phyloP scores from a whole-genome alignment of 805 yeast genomes.

The Zygosaccharomyces bisporus region DNA sequence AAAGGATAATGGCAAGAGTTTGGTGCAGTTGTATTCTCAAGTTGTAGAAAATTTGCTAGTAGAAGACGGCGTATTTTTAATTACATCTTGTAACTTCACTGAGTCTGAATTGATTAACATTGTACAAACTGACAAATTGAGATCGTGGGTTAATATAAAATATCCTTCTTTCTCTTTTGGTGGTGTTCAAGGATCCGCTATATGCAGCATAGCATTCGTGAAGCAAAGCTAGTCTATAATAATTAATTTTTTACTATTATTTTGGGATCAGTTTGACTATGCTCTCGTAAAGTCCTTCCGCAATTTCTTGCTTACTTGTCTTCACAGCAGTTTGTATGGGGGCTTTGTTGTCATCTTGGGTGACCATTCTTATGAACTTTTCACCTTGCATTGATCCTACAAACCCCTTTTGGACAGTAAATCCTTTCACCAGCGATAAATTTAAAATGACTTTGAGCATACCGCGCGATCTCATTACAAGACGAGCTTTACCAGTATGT shows the following conservation, averaged over 20 bases:
- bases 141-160: slow-evolving; percentile 59
- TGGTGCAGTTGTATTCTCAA: slow-evolving; percentile 57
- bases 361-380: slow-evolving; percentile 73
- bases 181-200: slow-evolving; percentile 82
- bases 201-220: slow-evolving; percentile 79
- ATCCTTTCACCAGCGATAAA: slow-evolving; percentile 56
- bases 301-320: slow-evolving; percentile 57
- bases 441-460: slow-evolving; percentile 78
- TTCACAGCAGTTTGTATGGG: slow-evolving; percentile 84
- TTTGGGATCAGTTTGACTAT: slow-evolving; percentile 21
- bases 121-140: slow-evolving; percentile 45
- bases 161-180: slow-evolving; percentile 89
- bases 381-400: slow-evolving; percentile 81
- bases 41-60: slow-evolving; percentile 57
- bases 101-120: slow-evolving; percentile 63
- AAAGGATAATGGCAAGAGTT: slow-evolving; percentile 44
- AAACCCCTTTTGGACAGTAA: slow-evolving; percentile 72
- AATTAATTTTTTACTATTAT: slow-evolving; percentile 12
- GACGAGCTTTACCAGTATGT: slow-evolving; percentile 48
- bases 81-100: slow-evolving; percentile 94
- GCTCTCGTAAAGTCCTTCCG: slow-evolving; percentile 52
- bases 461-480: slow-evolving; percentile 90
- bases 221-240: slow-evolving; percentile 30
- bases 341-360: slow-evolving; percentile 55
- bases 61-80: slow-evolving; percentile 55